Evolutionary conservation across 1,284 basidiomycete genomes (phyloP).

Genomic region (Cutaneotrichosporon mucoides): DNA sequence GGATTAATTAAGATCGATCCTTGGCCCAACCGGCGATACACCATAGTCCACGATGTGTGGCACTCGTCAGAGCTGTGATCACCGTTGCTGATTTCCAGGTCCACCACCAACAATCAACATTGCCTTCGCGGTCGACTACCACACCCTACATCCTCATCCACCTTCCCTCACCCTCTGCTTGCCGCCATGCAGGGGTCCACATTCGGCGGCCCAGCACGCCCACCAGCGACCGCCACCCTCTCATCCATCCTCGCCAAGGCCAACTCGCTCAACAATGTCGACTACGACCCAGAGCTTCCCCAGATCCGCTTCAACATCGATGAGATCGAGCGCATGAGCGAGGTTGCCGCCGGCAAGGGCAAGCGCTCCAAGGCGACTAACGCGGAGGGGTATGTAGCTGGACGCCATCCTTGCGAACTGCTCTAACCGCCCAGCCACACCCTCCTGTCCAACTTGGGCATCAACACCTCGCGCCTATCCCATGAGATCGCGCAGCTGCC

Average conservation of each 20-base stretch:
- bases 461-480: conserved; percentile 44
- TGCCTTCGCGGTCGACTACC: no score
- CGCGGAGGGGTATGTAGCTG: conserved; percentile 38
- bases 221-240: conserved; percentile 24
- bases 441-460: conserved; percentile 43
- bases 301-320: conserved; percentile 45
- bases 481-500: conserved; percentile 42
- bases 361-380: conserved; percentile 26
- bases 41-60: no score
- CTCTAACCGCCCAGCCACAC: conserved; percentile 22
- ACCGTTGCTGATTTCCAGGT: no score
- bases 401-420: background rate
- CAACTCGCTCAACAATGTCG: conserved; percentile 36
- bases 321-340: conserved; percentile 46
- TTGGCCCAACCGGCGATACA: no score
- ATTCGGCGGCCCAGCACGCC: conserved; percentile 12
- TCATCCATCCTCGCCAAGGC: conserved; percentile 39
- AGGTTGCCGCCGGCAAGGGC: conserved; percentile 33
- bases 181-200: conserved; percentile 13
- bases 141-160: no score
- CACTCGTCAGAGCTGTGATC: no score
- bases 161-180: background rate
- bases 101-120: no score
- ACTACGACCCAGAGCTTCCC: conserved; percentile 40
- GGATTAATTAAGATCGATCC: no score